Evolutionary conservation across 2,329 filamentous ascomycete genomes (phyloP).

Genomic region (Gliomastix tumulicola): DNA sequence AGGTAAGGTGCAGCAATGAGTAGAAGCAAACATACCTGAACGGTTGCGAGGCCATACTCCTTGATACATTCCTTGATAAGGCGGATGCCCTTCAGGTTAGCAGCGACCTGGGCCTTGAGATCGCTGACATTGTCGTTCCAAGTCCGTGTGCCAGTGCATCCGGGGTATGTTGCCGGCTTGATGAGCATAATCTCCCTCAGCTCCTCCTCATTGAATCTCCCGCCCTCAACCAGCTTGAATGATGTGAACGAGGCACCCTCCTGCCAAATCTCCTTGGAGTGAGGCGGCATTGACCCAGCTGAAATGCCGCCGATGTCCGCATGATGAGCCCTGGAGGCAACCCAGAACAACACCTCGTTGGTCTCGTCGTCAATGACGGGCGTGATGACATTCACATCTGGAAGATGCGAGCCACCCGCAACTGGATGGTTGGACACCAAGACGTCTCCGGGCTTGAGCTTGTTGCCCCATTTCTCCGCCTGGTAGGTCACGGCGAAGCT

Average conservation of each 20-base stretch:
- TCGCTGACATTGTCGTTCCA: slow-evolving; percentile 80
- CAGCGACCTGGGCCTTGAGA: slow-evolving; percentile 77
- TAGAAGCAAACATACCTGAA: too few species aligned
- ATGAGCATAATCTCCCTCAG: slow-evolving; percentile 21
- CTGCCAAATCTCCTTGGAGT: slow-evolving; percentile 31
- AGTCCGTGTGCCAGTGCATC: slow-evolving; percentile 54
- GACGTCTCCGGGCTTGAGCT: slow-evolving; percentile 27
- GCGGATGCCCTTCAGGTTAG: slow-evolving; percentile 77
- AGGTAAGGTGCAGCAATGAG: too few species aligned
- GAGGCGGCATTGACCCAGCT: slow-evolving; percentile 31
- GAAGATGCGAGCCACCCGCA: slow-evolving; percentile 29
- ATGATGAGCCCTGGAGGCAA: slow-evolving; percentile 28
- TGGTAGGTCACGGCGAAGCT: slow-evolving; percentile 29
- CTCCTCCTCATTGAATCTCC: slow-evolving; percentile 23
- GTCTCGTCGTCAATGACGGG: slow-evolving; percentile 33
- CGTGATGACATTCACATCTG: slow-evolving; percentile 31
- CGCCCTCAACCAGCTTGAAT: slow-evolving; percentile 25
- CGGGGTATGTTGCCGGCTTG: slow-evolving; percentile 38
- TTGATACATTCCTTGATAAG: slow-evolving; percentile 67
- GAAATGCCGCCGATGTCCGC: slow-evolving; percentile 28
- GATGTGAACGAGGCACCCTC: slow-evolving; percentile 31
- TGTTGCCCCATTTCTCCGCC: slow-evolving; percentile 20
- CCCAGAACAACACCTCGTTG: slow-evolving; percentile 25
- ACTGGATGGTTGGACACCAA: slow-evolving; percentile 29
- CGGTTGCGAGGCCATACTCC: slow-evolving; percentile 70